A percentile compares a stretch with the other conserved stretches of the same genome.
Conservation (phyloP, 129 eudicot species). For the Calendula officinalis region DNA sequence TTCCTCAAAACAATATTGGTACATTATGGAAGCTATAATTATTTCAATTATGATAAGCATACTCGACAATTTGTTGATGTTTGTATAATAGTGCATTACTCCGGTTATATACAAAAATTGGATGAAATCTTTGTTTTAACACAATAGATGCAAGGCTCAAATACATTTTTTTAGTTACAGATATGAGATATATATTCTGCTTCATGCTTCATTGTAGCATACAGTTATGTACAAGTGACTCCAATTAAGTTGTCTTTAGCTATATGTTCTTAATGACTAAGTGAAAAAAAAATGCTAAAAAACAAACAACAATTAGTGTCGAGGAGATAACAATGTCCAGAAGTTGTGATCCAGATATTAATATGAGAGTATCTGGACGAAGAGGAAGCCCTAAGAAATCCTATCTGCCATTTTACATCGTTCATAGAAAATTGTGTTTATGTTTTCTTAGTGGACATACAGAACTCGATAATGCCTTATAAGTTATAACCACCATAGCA, state of each 20-base stretch:
- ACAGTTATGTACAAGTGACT: no score
- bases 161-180: no score
- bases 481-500: neutral
- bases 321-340: no score
- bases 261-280: no score
- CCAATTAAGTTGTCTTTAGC: no score
- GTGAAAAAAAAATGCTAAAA: no score
- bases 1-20: conserved; percentile 12
- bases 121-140: no score
- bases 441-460: conserved; percentile 4
- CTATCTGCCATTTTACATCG: neutral
- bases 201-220: neutral
- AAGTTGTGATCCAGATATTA: no score
- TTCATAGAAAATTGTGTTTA: conserved; percentile 7
- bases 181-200: neutral
- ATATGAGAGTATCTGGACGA: neutral
- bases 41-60: conserved; percentile 3
- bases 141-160: no score
- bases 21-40: neutral
- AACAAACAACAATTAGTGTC: no score
- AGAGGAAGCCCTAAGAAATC: neutral
- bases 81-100: neutral
- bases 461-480: neutral
- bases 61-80: neutral
- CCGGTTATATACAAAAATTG: no score